phyloP scores from a whole-genome alignment of 345 rosid genomes.

The Eutrema yunnanense region DNA sequence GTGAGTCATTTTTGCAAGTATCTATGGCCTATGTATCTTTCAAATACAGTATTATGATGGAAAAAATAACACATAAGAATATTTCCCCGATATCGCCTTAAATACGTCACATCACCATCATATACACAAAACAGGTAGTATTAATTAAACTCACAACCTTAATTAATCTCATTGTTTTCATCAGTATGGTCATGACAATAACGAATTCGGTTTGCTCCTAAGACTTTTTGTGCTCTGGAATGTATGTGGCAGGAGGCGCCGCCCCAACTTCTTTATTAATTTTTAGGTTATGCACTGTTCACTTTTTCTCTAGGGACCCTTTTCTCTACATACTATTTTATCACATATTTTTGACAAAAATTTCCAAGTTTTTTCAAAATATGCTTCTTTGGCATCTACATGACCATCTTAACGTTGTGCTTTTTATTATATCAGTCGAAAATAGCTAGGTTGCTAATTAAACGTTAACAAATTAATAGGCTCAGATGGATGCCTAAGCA shows the following conservation, averaged over 20 bases:
- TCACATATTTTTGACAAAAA: neutral
- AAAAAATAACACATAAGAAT: neutral
- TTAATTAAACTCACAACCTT: neutral
- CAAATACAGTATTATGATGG: neutral
- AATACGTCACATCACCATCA: conserved; percentile 25
- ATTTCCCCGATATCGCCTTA: neutral
- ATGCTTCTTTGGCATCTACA: neutral
- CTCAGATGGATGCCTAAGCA: neutral
- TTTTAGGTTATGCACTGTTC: neutral
- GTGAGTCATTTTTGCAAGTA: no score
- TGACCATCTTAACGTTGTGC: neutral
- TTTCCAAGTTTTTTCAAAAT: neutral
- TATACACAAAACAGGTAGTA: conserved; percentile 8
- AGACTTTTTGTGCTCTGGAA: neutral
- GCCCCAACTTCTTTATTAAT: neutral
- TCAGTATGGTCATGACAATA: neutral
- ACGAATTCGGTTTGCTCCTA: neutral
- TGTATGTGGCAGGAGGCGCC: conserved; percentile 7
- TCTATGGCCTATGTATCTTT: neutral
- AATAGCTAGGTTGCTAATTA: neutral
- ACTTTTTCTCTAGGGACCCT: neutral
- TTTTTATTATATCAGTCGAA: neutral
- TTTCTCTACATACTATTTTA: neutral
- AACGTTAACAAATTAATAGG: neutral
- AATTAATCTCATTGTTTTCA: neutral